phyloP scores from a whole-genome alignment of 2,329 filamentous ascomycete genomes.

The Neonectria magnoliae region DNA sequence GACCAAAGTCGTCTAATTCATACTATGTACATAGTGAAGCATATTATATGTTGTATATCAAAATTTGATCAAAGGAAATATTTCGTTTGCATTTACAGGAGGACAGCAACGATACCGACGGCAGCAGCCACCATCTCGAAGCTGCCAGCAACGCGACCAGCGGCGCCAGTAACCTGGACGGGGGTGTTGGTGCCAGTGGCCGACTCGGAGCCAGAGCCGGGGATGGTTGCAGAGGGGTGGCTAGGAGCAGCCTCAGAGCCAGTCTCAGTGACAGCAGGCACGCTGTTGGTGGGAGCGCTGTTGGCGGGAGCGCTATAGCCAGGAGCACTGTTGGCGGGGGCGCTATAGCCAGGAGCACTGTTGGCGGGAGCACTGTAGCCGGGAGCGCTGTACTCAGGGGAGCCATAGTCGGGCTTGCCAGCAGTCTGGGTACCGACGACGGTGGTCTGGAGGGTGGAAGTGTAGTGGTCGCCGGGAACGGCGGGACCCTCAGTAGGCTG shows the following conservation, averaged over 20 bases:
- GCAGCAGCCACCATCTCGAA: conserved; percentile 44
- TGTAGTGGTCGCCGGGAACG: conserved; percentile 45
- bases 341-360: no score
- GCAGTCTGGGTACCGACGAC: conserved; percentile 5
- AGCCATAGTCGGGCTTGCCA: conserved; percentile 36
- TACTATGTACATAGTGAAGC: conserved; percentile 45
- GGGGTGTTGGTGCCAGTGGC: conserved; percentile 33
- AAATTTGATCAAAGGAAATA: conserved; percentile 31
- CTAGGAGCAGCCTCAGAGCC: conserved; percentile 16
- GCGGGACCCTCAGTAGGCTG: conserved; percentile 27
- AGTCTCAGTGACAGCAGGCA: background rate
- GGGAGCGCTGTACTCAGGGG: conserved; percentile 42
- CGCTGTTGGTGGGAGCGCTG: background rate
- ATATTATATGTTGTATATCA: conserved; percentile 39
- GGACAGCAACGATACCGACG: conserved; percentile 46
- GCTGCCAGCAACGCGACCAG: conserved; percentile 45
- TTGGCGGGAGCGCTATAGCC: conserved; percentile 6
- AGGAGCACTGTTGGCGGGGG: conserved; percentile 31
- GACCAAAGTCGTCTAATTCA: conserved; percentile 40
- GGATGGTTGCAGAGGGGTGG: conserved; percentile 35
- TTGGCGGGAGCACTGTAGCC: conserved; percentile 7
- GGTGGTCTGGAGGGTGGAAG: conserved; percentile 45
- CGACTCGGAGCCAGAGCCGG: conserved; percentile 27
- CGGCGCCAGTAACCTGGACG: conserved; percentile 43
- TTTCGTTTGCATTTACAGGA: conserved; percentile 46